These are phyloP conservation scores for Cladosporium sphaerospermum DNA, from an alignment of 2,329 filamentous ascomycete species.

Conservation along the genomic window DNA sequence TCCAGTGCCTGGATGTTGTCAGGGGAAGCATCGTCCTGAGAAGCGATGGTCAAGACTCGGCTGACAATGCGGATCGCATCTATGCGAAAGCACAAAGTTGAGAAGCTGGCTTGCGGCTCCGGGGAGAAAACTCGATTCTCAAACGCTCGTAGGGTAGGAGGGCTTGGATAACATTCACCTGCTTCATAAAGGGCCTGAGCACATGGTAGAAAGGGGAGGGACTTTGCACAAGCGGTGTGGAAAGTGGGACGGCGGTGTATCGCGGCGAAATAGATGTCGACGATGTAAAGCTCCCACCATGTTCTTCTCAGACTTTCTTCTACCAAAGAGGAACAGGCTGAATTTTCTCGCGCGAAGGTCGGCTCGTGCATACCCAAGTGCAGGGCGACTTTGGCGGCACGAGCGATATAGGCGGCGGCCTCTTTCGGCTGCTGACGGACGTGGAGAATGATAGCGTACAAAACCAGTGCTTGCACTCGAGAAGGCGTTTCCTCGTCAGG, in stretches of 20 bases:
- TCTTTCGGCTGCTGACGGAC: constrained; percentile 65
- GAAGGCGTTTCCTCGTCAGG: constrained; percentile 35
- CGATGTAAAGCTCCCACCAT: constrained; percentile 83
- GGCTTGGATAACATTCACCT: constrained; percentile 22
- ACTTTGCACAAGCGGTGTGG: constrained; percentile 21
- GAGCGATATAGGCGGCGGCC: constrained; percentile 59
- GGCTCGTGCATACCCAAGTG: constrained; percentile 69
- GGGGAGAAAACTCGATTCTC: constrained; percentile 70
- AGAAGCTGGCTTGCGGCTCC: constrained; percentile 60
- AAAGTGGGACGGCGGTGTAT: constrained; percentile 54
- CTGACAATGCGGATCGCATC: constrained; percentile 72
- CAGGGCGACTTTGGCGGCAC: constrained; percentile 65
- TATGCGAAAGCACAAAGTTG: constrained; percentile 79
- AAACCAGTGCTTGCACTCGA: constrained; percentile 68
- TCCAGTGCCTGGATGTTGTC: constrained; percentile 52
- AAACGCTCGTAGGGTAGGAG: constrained; percentile 65
- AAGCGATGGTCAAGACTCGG: constrained; percentile 55
- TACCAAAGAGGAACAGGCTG: not conserved
- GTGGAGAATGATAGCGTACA: constrained; percentile 72
- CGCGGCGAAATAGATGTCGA: constrained; percentile 78
- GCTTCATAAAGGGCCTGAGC: constrained; percentile 32
- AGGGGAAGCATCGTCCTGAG: constrained; percentile 26
- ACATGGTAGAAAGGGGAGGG: not conserved
- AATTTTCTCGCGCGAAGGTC: constrained; percentile 49
- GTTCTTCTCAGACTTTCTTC: constrained; percentile 60